Base-by-base conservation (phyloP, 2,329 filamentous ascomycete genomes). In the Claviceps pusilla region DNA sequence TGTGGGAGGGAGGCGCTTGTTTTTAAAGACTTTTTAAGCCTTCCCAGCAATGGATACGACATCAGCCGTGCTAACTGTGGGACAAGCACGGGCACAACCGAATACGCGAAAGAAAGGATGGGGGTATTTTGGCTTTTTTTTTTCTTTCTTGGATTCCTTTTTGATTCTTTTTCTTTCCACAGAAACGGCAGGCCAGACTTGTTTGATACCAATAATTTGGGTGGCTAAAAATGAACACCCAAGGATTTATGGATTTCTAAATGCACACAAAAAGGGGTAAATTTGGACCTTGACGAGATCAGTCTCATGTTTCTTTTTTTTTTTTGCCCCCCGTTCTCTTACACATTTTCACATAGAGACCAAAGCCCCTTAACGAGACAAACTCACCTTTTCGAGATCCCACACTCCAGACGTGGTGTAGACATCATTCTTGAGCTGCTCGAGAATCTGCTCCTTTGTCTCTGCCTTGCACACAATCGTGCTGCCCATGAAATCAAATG, bases 321-420 rank as follows among this genome's bases (percentile, higher is more conserved):
- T 37, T 37, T 10, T 37, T 9, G 10, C 6, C 16, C 3, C 47
- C 11, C n/a, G 2, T 14, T 33, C 3, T 10, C 12, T 4, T n/a
- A 33, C 14, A 33, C 46, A 29, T 4, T 4, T 5, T 12, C 11
- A 12, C 37, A 39, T 10, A 16, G 4, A 41, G 4, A n/a, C 39
- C 3, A 11, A 14, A 14, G 41, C 19, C 7, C 5, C 33, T 19
- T 11, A 29, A 9, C 28, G 11, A 19, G 6, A 19, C 14, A 5
- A 12, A 12, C 66, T 62, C 57, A 80, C 80, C 62, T 86, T 86
- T 41, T 83, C 78, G 56, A 86, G 65, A 72, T 95, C 87, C 89
- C 89, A 95, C 9, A 94, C 89, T 0, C 83, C 87, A 47, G 69
- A 75, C 57, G 71, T 76, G 10, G 76, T 73, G 69, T 95, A 95